Evolutionary conservation across 768 basidiomycete species (phyloP).

Genomic region (Amanita rubescens): DNA sequence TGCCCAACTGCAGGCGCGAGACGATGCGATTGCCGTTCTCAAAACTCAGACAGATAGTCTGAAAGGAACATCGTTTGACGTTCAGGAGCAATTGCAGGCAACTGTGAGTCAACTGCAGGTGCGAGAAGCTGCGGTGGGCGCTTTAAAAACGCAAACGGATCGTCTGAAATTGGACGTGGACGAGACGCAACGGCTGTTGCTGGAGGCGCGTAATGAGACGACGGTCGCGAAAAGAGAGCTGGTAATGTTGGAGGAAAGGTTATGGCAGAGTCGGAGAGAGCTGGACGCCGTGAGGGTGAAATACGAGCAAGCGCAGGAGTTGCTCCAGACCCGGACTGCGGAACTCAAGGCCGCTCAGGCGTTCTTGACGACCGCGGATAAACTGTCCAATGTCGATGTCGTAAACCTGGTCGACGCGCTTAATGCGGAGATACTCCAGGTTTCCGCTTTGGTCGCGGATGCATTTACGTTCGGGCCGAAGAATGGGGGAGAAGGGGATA

Average conservation of each 20-base stretch:
- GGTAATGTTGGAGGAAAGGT: slow-evolving; percentile 10
- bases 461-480: slow-evolving; percentile 24
- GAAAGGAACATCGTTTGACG: not conserved
- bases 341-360: slow-evolving; percentile 45
- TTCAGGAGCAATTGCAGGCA: not conserved
- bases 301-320: slow-evolving; percentile 17
- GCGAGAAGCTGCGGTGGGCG: not conserved
- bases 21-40: slow-evolving; percentile 9
- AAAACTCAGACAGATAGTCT: slow-evolving; percentile 1
- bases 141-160: not conserved
- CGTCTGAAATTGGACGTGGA: not conserved
- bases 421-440: slow-evolving; percentile 45
- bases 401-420: slow-evolving; percentile 36
- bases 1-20: slow-evolving; percentile 15
- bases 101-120: not conserved
- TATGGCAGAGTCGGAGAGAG: slow-evolving; percentile 13
- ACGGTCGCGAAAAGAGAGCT: slow-evolving; percentile 13
- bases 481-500: slow-evolving; percentile 10
- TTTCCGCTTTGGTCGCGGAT: slow-evolving; percentile 43
- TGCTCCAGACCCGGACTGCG: slow-evolving; percentile 33
- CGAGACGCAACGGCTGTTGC: not conserved
- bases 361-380: slow-evolving; percentile 40
- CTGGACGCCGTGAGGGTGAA: slow-evolving; percentile 14
- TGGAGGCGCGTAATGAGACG: slow-evolving; percentile 1
- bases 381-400: slow-evolving; percentile 41